Evolutionary conservation across 306 rosid species (phyloP).

Genomic region (Dalbergia cochinchinensis): DNA sequence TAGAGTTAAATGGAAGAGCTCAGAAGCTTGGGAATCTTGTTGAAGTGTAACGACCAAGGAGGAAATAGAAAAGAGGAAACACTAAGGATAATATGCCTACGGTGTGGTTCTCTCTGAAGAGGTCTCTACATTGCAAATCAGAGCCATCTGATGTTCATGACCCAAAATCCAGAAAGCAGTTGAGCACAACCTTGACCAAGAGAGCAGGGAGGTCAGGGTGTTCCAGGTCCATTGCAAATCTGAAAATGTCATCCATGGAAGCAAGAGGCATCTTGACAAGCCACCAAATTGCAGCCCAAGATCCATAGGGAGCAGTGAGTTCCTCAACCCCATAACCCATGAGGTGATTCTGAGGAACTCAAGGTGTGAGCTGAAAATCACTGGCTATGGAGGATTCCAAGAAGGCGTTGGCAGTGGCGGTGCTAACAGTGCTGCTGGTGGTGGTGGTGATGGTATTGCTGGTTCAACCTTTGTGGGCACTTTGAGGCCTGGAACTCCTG

Average conservation of each 20-base stretch:
- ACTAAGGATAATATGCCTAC: constrained; percentile 64
- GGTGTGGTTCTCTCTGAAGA: constrained; percentile 88
- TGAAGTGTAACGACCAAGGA: not conserved
- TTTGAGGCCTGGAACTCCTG: constrained; percentile 84
- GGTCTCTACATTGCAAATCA: constrained; percentile 84
- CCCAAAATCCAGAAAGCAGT: constrained; percentile 72
- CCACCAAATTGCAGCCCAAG: constrained; percentile 94
- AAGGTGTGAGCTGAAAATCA: constrained; percentile 87
- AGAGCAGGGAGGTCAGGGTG: constrained; percentile 80
- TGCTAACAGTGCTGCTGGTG: not conserved
- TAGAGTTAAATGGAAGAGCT: constrained; percentile 1
- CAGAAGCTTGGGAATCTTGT: constrained; percentile 14
- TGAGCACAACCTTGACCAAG: constrained; percentile 75
- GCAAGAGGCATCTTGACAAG: constrained; percentile 80
- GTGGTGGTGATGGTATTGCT: constrained; percentile 16
- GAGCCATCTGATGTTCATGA: constrained; percentile 87
- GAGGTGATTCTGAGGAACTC: constrained; percentile 88
- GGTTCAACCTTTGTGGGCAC: constrained; percentile 75
- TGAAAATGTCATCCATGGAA: constrained; percentile 91
- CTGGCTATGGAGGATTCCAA: constrained; percentile 73
- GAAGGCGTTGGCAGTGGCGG: constrained; percentile 59
- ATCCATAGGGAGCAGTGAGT: constrained; percentile 92
- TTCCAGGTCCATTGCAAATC: constrained; percentile 91
- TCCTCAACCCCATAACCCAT: constrained; percentile 86
- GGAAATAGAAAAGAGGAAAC: not conserved